A percentile compares a stretch with the other conserved stretches of the same genome.
Evolutionary conservation across 768 basidiomycete species (phyloP).

Genomic region (Cystofilobasidium bisporidii): DNA sequence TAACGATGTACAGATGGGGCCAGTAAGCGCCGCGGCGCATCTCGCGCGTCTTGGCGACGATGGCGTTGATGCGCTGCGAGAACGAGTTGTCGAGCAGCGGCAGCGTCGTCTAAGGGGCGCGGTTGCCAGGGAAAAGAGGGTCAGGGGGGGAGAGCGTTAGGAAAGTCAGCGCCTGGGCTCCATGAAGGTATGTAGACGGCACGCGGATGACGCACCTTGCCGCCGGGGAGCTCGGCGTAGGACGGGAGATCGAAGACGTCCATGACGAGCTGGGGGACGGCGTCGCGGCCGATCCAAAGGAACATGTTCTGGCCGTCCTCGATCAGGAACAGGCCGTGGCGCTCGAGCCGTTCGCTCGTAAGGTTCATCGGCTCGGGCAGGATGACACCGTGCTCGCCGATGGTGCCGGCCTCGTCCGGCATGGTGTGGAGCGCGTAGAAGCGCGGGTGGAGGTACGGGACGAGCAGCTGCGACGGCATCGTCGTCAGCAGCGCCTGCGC

Average conservation of each 20-base stretch:
- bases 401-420: constrained; percentile 86
- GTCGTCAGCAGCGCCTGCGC: constrained; percentile 86
- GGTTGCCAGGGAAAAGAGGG: too few species aligned
- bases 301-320: constrained; percentile 98
- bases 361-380: constrained; percentile 79
- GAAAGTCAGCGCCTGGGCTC: too few species aligned
- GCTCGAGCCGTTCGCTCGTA: constrained; percentile 87
- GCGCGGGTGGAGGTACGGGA: constrained; percentile 87
- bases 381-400: constrained; percentile 78
- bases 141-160: too few species aligned
- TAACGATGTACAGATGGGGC: constrained; percentile 52
- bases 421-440: constrained; percentile 97
- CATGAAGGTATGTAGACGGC: too few species aligned
- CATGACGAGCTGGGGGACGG: constrained; percentile 85
- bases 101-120: constrained; percentile 60
- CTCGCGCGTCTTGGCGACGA: constrained; percentile 89
- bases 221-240: constrained; percentile 81
- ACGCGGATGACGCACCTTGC: constrained; percentile 73
- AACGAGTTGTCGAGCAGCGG: constrained; percentile 84
- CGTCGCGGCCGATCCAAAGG: constrained; percentile 95
- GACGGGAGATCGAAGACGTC: constrained; percentile 86
- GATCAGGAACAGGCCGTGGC: constrained; percentile 91
- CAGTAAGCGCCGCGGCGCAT: constrained; percentile 85
- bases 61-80: constrained; percentile 87
- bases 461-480: constrained; percentile 75